Base-by-base conservation (phyloP, 2,329 filamentous ascomycete genomes). In the Apiospora arundinis region DNA sequence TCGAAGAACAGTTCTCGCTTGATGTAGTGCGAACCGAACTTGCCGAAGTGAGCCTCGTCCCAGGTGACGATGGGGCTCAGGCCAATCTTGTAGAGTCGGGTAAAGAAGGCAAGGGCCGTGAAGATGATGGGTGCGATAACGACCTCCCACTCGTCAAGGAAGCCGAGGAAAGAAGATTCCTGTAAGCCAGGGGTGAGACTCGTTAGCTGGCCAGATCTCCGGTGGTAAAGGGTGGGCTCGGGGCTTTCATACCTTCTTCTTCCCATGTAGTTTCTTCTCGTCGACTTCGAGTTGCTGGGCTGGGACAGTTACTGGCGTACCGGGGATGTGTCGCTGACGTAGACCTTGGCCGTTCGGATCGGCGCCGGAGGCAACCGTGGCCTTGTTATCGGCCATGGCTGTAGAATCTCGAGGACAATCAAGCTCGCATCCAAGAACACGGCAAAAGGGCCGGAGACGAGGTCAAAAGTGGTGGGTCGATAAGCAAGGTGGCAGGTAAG, bases 1-100 rank as follows among this genome's bases (percentile, higher is more conserved):
- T 97, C 94, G 85, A 99, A 99, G 89, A 99, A 99, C 87, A 98
- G 98, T 84, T 99, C 96, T 82, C 95, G 94, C 83, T 99, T 98
- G 81, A 99, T 92, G 83, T 99, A 99, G 85, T 99, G 95, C 78
- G 95, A 98, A 75, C 96, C 96, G 83, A 99, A 99, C 86, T 99
- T 99, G 81, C 94, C 94, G 82, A 97, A 97, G 83, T 91, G 89
- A 77, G 89, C 89, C 82, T 90, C 89, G 81, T 91, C 89, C 89
- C 89, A 91, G 67, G 90, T 92, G 67, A 92, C 90, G 76, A 92
- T 91, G 76, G 89, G 83, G 75, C 89, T 91, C 70, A 92, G 82
- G 71, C 91, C 91, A 79, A 93, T 92, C 84, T 91, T 92, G 83
- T 88, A 92, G 74, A 92, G 80, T 74, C 91, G 86, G 49, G 91